phyloP scores from a whole-genome alignment of 2,329 filamentous ascomycete genomes.

The Xylaria multiplex region DNA sequence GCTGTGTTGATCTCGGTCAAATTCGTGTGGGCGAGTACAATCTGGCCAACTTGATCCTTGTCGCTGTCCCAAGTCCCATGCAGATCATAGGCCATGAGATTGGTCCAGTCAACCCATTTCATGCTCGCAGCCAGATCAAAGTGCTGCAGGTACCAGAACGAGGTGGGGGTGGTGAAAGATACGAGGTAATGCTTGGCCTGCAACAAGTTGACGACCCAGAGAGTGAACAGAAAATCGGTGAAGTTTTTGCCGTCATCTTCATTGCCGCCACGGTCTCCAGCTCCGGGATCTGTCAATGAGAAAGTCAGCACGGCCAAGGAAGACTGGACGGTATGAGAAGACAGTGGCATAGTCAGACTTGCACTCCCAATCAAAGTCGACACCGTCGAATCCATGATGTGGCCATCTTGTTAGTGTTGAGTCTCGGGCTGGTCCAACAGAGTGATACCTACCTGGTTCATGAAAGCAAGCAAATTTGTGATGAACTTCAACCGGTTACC shows the following conservation, averaged over 20 bases:
- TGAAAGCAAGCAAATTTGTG: conserved; percentile 37
- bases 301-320: no score
- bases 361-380: conserved; percentile 36
- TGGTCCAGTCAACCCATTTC: neutral
- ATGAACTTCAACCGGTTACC: conserved; percentile 40
- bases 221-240: conserved; percentile 56
- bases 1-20: no score
- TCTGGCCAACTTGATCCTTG: neutral
- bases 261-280: conserved; percentile 41
- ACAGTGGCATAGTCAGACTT: neutral
- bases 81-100: no score
- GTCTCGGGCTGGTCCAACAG: no score
- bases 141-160: conserved; percentile 43
- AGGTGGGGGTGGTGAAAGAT: conserved; percentile 39
- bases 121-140: conserved; percentile 43
- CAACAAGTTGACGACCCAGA: neutral
- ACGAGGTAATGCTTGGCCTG: conserved; percentile 7
- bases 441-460: conserved; percentile 18
- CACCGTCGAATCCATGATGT: conserved; percentile 29
- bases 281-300: conserved; percentile 33
- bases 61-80: no score
- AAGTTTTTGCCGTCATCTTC: conserved; percentile 40
- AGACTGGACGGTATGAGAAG: no score
- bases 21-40: neutral
- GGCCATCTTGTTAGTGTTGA: no score